These are phyloP conservation scores for Aspergillus pseudotamarii DNA, from an alignment of 2,329 filamentous ascomycete species.

Conservation along the genomic window DNA sequence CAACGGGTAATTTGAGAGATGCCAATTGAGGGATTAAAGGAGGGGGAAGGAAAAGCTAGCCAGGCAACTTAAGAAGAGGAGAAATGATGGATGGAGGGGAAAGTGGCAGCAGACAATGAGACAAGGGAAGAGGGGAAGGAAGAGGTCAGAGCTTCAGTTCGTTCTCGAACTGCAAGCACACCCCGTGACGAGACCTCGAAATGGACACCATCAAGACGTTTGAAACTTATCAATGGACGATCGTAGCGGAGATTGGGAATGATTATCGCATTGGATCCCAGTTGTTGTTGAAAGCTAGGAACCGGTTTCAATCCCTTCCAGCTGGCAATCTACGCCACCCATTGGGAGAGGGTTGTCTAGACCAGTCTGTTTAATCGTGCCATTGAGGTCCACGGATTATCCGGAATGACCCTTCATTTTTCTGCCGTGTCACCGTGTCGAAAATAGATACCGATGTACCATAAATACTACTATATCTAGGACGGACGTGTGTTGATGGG, in stretches of 20 bases:
- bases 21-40: not conserved
- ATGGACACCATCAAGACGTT: not conserved
- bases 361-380: not conserved
- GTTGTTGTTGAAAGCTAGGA: not conserved
- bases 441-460: not conserved
- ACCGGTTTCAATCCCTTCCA: conserved; percentile 7
- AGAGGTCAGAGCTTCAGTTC: not conserved
- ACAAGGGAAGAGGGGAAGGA: conserved; percentile 7
- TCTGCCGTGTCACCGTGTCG: not conserved
- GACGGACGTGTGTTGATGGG: not conserved
- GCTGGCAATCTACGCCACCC: not conserved
- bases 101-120: not conserved
- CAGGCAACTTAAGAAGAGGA: not conserved
- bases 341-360: not conserved
- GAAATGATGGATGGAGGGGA: not conserved
- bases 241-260: not conserved
- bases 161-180: not conserved
- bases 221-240: not conserved
- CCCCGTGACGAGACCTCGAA: not conserved
- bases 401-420: not conserved
- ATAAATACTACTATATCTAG: not conserved
- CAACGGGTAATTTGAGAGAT: not conserved
- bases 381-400: not conserved
- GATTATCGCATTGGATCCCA: not conserved
- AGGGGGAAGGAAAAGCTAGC: not conserved